A percentile compares a stretch with the other conserved stretches of the same genome.
phyloP scores from a whole-genome alignment of 352 stramenopile species.

The Globisporangium camurandrum region DNA sequence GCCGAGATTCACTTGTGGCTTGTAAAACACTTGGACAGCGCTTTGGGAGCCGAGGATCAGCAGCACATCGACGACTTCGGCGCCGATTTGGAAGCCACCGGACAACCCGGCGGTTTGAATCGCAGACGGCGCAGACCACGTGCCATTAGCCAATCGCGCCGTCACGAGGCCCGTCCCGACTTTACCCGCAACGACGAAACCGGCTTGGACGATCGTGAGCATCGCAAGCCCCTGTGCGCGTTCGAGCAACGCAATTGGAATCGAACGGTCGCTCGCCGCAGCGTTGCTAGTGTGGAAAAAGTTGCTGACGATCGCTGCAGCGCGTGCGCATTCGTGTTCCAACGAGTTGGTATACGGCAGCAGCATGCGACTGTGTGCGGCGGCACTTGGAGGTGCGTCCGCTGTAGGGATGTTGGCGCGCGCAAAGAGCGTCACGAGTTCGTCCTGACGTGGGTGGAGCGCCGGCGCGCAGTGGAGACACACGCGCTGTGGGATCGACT shows the following conservation, averaged over 20 bases:
- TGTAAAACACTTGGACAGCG: slow-evolving; percentile 73
- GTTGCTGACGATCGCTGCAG: slow-evolving; percentile 21
- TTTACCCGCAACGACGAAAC: slow-evolving; percentile 24
- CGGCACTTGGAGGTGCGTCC: no score
- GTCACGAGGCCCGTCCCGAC: slow-evolving; percentile 51
- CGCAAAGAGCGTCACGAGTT: slow-evolving; percentile 19
- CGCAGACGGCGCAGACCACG: slow-evolving; percentile 73
- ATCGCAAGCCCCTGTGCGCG: slow-evolving; percentile 16
- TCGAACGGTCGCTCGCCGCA: slow-evolving; percentile 12
- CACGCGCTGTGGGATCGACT: slow-evolving; percentile 23
- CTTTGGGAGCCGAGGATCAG: slow-evolving; percentile 85
- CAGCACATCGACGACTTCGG: slow-evolving; percentile 83
- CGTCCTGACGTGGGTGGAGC: slow-evolving; percentile 22
- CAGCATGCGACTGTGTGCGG: no score
- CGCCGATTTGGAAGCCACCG: slow-evolving; percentile 69
- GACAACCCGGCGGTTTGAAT: slow-evolving; percentile 91
- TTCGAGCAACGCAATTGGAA: slow-evolving; percentile 17
- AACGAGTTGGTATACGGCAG: slow-evolving; percentile 19
- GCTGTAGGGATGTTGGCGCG: slow-evolving; percentile 12
- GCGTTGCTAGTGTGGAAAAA: slow-evolving; percentile 15
- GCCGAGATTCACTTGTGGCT: slow-evolving; percentile 67
- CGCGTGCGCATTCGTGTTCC: slow-evolving; percentile 20
- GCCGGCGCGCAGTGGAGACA: slow-evolving; percentile 24
- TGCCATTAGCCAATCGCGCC: slow-evolving; percentile 27
- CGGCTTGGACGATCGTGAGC: slow-evolving; percentile 14